Base-by-base conservation (phyloP, 1,284 basidiomycete species). In the Anthracocystis setariae region DNA sequence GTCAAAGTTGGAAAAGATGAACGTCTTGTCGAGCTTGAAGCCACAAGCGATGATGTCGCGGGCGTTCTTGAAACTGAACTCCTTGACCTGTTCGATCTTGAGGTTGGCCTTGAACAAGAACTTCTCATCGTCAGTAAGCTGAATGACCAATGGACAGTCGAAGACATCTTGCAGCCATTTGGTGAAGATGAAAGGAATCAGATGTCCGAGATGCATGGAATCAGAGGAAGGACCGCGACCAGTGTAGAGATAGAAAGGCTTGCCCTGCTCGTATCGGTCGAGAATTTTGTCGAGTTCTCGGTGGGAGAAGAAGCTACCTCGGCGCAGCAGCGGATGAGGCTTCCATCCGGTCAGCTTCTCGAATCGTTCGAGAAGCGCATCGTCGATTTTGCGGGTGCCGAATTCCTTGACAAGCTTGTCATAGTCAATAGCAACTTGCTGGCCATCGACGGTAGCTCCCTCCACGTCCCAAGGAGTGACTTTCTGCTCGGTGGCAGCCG, bases 111-210 rank as follows among this genome's bases (percentile, higher is more conserved):
- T 96, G 87, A 99, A 96, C 55, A 99, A 85, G 86, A 98, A 99
- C 84, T 99, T 99, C 84, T 99, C 96, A 84, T 99, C 96, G 81
- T 99, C 96, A 47, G 95, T 98, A 7, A 98, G 87, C 83, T 98
- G 95, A 53, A 98, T 87, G 53, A 98, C 96, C 35, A 97, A 86
- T 3, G 95, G 94, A 13, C 93, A 92, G 74, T 94, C 88, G 83
- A 98, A 98, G 23, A 96, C 93, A 53, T 96, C 93, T 85, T 98
- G 95, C 63, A 98, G 84, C 93, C 95, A 98, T 92, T 95, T 94
- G 56, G 96, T 98, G 84, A 99, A 97, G 50, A 92, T 88, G 84
- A 99, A 98, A 0, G 95, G 96, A 62, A 98, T 90, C 89, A 96
- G 91, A 83, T 99, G 96, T 23, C 96, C 96, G 67, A 98, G 86